Evolutionary conservation across 257 asterid genomes (phyloP).

Genomic region (Linaria vulgaris): DNA sequence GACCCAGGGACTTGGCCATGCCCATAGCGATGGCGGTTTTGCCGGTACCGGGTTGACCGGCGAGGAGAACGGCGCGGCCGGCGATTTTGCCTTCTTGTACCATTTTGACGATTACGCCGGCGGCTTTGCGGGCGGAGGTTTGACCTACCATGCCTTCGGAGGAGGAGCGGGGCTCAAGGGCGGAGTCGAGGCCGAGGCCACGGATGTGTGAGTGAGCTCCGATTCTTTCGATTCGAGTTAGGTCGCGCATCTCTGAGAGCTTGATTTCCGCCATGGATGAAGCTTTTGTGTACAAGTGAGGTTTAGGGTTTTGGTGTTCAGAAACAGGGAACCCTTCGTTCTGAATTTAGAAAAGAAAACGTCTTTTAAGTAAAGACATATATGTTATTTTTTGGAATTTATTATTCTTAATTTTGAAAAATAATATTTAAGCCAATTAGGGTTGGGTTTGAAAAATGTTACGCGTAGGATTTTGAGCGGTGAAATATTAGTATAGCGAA

Average conservation of each 20-base stretch:
- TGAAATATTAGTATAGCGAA: too few relatives aligned
- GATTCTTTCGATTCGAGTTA: conserved; percentile 73
- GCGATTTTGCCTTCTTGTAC: conserved; percentile 80
- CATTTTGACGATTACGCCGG: conserved; percentile 80
- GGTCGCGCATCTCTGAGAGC: conserved; percentile 78
- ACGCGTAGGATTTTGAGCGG: too few relatives aligned
- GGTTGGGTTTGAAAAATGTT: too few relatives aligned
- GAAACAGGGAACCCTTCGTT: too few relatives aligned
- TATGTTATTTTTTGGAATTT: too few relatives aligned
- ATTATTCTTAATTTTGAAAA: too few relatives aligned
- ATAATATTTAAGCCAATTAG: too few relatives aligned
- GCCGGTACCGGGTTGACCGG: conserved; percentile 86
- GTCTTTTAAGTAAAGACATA: too few relatives aligned
- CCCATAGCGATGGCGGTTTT: conserved; percentile 94
- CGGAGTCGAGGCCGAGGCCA: conserved; percentile 74
- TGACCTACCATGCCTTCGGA: conserved; percentile 94
- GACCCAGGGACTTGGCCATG: conserved; percentile 84
- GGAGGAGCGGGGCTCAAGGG: conserved; percentile 63
- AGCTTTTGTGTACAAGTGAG: neutral
- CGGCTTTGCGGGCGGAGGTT: conserved; percentile 68
- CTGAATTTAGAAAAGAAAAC: too few relatives aligned
- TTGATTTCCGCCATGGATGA: conserved; percentile 68
- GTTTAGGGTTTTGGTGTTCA: neutral
- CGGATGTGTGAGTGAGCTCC: conserved; percentile 90
- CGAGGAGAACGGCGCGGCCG: conserved; percentile 75